Base-by-base conservation (phyloP, 2,329 filamentous ascomycete genomes). In the Apiospora aurea region DNA sequence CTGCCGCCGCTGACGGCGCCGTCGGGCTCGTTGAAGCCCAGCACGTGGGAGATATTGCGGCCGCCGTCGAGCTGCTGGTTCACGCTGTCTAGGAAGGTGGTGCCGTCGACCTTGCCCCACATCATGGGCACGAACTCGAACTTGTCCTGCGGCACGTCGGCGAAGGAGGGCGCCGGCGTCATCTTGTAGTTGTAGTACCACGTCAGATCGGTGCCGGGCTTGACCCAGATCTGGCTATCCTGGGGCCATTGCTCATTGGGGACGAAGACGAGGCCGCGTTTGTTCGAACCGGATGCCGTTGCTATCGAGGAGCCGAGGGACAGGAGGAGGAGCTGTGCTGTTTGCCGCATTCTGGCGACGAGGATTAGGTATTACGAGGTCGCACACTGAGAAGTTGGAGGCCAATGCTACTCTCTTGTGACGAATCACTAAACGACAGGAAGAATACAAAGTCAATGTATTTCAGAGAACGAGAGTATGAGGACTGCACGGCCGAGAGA, bases 151-250 rank as follows among this genome's bases (percentile, higher is more conserved):
- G 86, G 76, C 43, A 85, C 77, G 69, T 85, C 80, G 53, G 80
- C 75, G 78, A 87, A 91, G 57, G 83, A 83, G 0, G 85, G 74
- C 0, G 90, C 89, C 1, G 93, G 92, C 4, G 81, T 79, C 26
- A 85, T 78, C 38, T 83, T 81, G 81, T 95, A 96, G 84, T 95
- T 96, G 87, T 96, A 96, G 85, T 96, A 96, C 94, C 94, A 96
- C 3, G 90, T 92, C 71, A 96, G 82, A 57, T 90, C 88, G 24
- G 87, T 89, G 49, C 84, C 85, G 7, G 83, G 70, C 61, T 84
- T 80, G 14, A 85, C 83, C 92, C 93, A 95, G 76, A 92, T 85
- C 67, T 85, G 79, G 82, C 94, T 89, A 82, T 96, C 93, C 21
- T 84, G 72, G 0, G 89, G 85, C 71, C 86, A 83, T 0, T 87